A percentile compares a stretch with the other conserved stretches of the same genome.
Evolutionary conservation across 257 asterid genomes (phyloP).

Genomic region (Fraxinus pennsylvanica): DNA sequence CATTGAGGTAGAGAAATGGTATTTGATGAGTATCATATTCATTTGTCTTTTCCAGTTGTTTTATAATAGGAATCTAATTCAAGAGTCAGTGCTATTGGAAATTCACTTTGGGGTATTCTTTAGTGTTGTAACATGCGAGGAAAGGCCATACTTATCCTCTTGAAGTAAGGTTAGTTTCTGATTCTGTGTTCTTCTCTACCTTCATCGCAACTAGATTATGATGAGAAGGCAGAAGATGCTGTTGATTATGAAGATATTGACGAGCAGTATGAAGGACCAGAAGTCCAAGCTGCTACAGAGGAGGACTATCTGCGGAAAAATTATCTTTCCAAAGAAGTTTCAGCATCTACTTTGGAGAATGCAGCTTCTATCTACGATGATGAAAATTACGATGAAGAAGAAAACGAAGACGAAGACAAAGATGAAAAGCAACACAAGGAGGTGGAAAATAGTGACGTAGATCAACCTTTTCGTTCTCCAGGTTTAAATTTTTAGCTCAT

Average conservation of each 20-base stretch:
- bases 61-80: not conserved
- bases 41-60: not conserved
- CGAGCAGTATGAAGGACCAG: slow-evolving; percentile 99
- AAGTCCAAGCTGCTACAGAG: slow-evolving; percentile 81
- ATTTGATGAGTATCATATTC: not conserved
- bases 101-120: not conserved
- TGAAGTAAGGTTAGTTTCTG: slow-evolving; percentile 22
- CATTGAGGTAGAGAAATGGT: not conserved
- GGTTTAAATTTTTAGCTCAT: slow-evolving; percentile 43
- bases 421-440: slow-evolving; percentile 50
- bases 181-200: slow-evolving; percentile 12
- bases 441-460: slow-evolving; percentile 44
- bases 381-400: slow-evolving; percentile 63
- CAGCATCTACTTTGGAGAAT: slow-evolving; percentile 53
- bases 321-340: slow-evolving; percentile 60
- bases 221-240: slow-evolving; percentile 92
- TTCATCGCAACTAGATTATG: slow-evolving; percentile 63
- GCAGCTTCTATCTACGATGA: slow-evolving; percentile 74
- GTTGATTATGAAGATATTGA: slow-evolving; percentile 97
- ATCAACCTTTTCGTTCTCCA: slow-evolving; percentile 45
- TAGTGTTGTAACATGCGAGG: not conserved
- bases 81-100: not conserved
- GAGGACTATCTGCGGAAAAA: slow-evolving; percentile 81
- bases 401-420: slow-evolving; percentile 59
- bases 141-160: not conserved